A percentile compares a stretch with the other conserved stretches of the same genome.
Evolutionary conservation across 768 basidiomycete species (phyloP).

Genomic region (Phaffia tasmanica): DNA sequence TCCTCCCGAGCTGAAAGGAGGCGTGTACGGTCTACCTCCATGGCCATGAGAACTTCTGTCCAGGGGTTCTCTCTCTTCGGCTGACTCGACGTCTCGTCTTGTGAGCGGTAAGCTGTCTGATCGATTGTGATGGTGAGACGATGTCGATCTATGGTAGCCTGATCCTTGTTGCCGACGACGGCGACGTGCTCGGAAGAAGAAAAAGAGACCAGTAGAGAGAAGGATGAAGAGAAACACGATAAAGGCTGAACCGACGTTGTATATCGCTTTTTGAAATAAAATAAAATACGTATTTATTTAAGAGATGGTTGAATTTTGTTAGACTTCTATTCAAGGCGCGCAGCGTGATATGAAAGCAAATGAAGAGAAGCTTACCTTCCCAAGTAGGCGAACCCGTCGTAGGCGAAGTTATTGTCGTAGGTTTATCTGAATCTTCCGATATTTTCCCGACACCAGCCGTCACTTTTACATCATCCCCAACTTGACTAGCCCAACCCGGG

Average conservation of each 20-base stretch:
- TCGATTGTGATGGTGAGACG: not conserved
- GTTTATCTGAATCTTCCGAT: not conserved
- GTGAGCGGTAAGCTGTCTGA: slow-evolving; percentile 13
- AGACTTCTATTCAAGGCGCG: not conserved
- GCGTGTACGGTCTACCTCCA: not conserved
- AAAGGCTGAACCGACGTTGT: slow-evolving; percentile 79
- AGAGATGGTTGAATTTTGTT: not conserved
- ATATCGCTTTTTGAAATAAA: slow-evolving; percentile 54
- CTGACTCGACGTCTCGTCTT: slow-evolving; percentile 1
- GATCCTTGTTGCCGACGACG: slow-evolving; percentile 25
- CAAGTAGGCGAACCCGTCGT: slow-evolving; percentile 45
- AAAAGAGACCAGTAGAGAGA: slow-evolving; percentile 55
- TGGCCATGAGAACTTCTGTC: not conserved
- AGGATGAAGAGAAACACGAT: slow-evolving; percentile 68
- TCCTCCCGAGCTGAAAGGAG: not conserved
- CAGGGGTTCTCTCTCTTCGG: not conserved
- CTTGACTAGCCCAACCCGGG: slow-evolving; percentile 64
- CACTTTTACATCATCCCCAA: slow-evolving; percentile 49
- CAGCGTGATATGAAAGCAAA: not conserved
- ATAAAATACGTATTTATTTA: not conserved
- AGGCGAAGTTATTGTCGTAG: not conserved
- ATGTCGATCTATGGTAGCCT: slow-evolving; percentile 29
- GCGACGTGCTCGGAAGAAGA: slow-evolving; percentile 63
- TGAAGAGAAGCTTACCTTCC: slow-evolving; percentile 52
- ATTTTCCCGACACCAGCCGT: not conserved